Percentiles rank a stretch among this genome's conserved stretches.
phyloP scores from a whole-genome alignment of 2,329 filamentous ascomycete species.

The Capronia epimyces region DNA sequence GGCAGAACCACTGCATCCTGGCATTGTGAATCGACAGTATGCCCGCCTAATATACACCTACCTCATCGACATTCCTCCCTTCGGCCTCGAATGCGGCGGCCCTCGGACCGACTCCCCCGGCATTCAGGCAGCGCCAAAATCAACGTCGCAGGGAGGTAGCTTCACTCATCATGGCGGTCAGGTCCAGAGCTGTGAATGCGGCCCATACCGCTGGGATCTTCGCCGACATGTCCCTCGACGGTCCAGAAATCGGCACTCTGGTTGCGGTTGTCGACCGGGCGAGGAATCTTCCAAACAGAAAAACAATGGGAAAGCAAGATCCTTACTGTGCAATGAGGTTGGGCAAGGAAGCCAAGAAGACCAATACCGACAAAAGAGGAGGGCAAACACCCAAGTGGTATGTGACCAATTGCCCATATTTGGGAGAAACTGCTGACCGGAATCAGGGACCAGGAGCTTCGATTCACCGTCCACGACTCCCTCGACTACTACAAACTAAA shows the following conservation, averaged over 20 bases:
- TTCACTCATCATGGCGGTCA: constrained; percentile 18
- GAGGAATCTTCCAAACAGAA: constrained; percentile 93
- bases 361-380: constrained; percentile 83
- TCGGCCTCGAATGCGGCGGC: constrained; percentile 16
- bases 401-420: constrained; percentile 30
- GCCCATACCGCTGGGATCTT: constrained; percentile 89
- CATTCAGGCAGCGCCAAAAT: constrained; percentile 4
- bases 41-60: neutral
- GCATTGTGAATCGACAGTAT: neutral
- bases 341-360: constrained; percentile 97
- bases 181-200: constrained; percentile 21
- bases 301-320: constrained; percentile 97
- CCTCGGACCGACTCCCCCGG: constrained; percentile 4
- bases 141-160: neutral
- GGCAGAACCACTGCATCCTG: neutral
- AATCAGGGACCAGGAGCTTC: constrained; percentile 88
- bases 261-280: constrained; percentile 89
- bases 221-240: constrained; percentile 88
- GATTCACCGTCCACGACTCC: constrained; percentile 92
- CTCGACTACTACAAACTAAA: constrained; percentile 95
- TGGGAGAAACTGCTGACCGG: constrained; percentile 18
- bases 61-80: neutral
- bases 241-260: constrained; percentile 86
- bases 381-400: constrained; percentile 96
- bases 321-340: constrained; percentile 91